Evolutionary conservation across 2,329 filamentous ascomycete species (phyloP), one percentile per base, ranked within the genome.

Genomic region (Claviceps sp.): DNA sequence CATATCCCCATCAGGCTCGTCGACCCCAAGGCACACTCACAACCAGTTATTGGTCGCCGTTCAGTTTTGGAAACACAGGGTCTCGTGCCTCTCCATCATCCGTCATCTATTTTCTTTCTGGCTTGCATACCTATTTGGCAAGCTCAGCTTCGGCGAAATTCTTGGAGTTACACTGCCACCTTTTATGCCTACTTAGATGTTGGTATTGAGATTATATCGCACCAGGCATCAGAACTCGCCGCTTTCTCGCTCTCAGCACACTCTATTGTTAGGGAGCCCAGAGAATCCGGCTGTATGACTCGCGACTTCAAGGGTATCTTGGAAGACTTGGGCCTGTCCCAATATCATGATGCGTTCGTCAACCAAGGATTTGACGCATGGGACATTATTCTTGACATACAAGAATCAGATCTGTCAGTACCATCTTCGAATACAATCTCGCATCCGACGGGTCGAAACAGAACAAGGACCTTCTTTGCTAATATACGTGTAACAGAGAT

Each of bases 361-460:
- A 80, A 87, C 50, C 86, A 91, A 67, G 87, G 87, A 3, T 93
- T 93, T 65, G 87, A 93, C 65, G 81, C 82, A 11, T 91, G 87
- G 87, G 85, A 89, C 37, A 89, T 84, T 1, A 82, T 91, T 52
- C 73, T 89, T 49, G 87, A 91, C 62, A 89, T 93, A 51, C 89
- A 87, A 55, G 87, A 91, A 67, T 86, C 85, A 24, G 87, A 93
- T 62, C 73, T 93, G 84, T 89, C 67, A 65, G 82, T 70, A 63
- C 13, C 46, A 13, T 37, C 4, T 34, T 34, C 9, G 9, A 34
- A 11, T 11, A 34, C 30, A 34, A 34, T 3, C 9, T 26, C 37
- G n/a, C 14, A 30, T 9, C 16, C 30, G 30, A 34, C 9, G 30
- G 30, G 9, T 4, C 9, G 30, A 11, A 11, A 11, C 4, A 11